phyloP scores from a whole-genome alignment of 495 filamentous ascomycete species.

The Tuber magnatum region DNA sequence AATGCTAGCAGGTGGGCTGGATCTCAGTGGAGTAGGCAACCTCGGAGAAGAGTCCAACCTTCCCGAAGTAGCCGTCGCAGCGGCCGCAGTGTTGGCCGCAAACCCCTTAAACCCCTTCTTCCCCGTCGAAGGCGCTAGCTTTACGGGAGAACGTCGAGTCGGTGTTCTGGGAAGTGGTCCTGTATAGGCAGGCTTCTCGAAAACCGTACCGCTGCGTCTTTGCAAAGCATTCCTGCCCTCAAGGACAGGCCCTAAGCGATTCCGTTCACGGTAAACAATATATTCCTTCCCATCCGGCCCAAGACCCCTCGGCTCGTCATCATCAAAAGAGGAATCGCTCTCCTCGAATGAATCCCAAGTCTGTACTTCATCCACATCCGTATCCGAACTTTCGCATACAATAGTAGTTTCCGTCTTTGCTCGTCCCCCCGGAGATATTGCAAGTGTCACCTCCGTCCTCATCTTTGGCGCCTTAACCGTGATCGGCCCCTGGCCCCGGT shows the following conservation, averaged over 20 bases:
- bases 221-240: slow-evolving; percentile 16
- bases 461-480: slow-evolving; percentile 11
- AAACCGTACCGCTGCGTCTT: slow-evolving; percentile 7
- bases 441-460: slow-evolving; percentile 36
- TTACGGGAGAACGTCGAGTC: slow-evolving; percentile 26
- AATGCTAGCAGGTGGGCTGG: slow-evolving; percentile 31
- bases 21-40: slow-evolving; percentile 36
- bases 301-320: slow-evolving; percentile 36
- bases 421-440: slow-evolving; percentile 38
- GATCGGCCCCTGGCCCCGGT: slow-evolving; percentile 17
- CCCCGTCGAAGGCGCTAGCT: slow-evolving; percentile 20
- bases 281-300: slow-evolving; percentile 40
- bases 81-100: slow-evolving; percentile 21
- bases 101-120: slow-evolving; percentile 24
- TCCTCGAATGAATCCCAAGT: slow-evolving; percentile 38
- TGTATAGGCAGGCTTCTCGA: slow-evolving; percentile 11
- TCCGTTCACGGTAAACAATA: slow-evolving; percentile 34
- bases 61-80: slow-evolving; percentile 24
- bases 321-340: slow-evolving; percentile 41
- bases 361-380: slow-evolving; percentile 24
- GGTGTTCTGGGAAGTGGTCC: slow-evolving; percentile 26
- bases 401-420: slow-evolving; percentile 38
- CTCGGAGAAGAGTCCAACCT: slow-evolving; percentile 36
- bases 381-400: slow-evolving; percentile 31
- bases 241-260: slow-evolving; percentile 19